Evolutionary conservation across 2,329 filamentous ascomycete species (phyloP), one percentile per base, ranked within the genome.

Genomic region (Scedosporium apiospermum): DNA sequence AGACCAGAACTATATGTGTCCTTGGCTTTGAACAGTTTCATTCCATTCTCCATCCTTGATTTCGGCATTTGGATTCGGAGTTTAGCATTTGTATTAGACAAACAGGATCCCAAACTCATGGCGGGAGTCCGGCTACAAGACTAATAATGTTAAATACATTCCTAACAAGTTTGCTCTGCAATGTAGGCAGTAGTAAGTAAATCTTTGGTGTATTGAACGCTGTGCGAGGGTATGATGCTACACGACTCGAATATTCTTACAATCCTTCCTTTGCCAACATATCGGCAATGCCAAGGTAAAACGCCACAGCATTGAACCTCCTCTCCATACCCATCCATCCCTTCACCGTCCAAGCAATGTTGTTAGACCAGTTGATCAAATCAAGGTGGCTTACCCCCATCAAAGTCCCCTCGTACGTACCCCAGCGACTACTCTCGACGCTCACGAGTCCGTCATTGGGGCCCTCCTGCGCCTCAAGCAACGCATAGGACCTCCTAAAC

Each of bases 261-360:
- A 77, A 65, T 1, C 83, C 86, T 69, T 90, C 87, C 68, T 86
- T 88, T 2, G 88, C 86, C 59, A 91, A 75, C 87, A 89, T 90
- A 68, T 90, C 83, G 10, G 81, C 81, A 68, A 88, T 84, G 64
- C 81, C 84, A 2, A 88, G 77, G 67, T 88, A 88, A 68, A 88
- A 87, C 0, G 86, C 86, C 63, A 88, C 80, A 2, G 86, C 86
- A 68, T 88, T 88, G 68, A 88, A 88, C 16, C 81, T 85, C 63
- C 77, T 78, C 67, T 77, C 75, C 65, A 80, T 76, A 1, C 85
- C 85, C 71, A 80, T 75, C 75, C 76, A 76, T 63, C 78, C 68
- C 58, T 87, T 74, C 51, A 83, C 68, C 49, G 78, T 78, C 78
- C 81, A 87, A 59, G 77, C 75, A 42, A 87, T 65, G 64, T 82